Conservation (phyloP, 2,329 filamentous ascomycete genomes). For the Uncinocarpus reesii region DNA sequence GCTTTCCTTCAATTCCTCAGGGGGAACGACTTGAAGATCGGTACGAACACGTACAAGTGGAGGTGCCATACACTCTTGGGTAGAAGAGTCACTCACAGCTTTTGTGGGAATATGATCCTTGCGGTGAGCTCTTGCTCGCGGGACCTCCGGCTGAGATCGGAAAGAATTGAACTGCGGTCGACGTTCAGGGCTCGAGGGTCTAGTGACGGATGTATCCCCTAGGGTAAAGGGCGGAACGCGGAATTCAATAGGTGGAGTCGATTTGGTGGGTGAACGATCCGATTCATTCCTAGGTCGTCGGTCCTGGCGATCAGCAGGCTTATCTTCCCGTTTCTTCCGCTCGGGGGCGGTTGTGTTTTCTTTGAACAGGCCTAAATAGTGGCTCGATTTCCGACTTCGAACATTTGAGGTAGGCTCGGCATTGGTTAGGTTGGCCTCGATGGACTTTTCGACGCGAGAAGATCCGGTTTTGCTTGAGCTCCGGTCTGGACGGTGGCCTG, state of each 20-base stretch:
- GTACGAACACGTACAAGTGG: slow-evolving; percentile 5
- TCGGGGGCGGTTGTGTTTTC: slow-evolving; percentile 45
- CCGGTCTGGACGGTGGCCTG: slow-evolving; percentile 1
- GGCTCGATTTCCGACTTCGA: slow-evolving; percentile 55
- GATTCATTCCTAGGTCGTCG: slow-evolving; percentile 14
- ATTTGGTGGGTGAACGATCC: neutral
- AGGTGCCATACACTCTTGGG: neutral
- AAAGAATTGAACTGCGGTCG: slow-evolving; percentile 3
- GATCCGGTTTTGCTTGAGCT: slow-evolving; percentile 33
- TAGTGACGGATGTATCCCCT: neutral
- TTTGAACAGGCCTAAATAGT: slow-evolving; percentile 56
- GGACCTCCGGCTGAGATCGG: slow-evolving; percentile 5
- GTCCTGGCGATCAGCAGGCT: slow-evolving; percentile 30
- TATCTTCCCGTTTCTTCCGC: slow-evolving; percentile 41
- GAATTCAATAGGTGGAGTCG: neutral
- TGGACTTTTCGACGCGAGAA: slow-evolving; percentile 49
- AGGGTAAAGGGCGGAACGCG: neutral
- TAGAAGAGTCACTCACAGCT: neutral
- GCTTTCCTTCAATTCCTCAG: neutral
- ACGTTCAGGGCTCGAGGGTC: slow-evolving; percentile 7
- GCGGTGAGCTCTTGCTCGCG: neutral
- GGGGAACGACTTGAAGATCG: slow-evolving; percentile 1
- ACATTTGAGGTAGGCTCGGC: slow-evolving; percentile 45
- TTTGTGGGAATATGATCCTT: neutral
- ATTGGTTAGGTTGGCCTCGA: slow-evolving; percentile 53